These are phyloP conservation scores for Tricholoma matsutake DNA, from an alignment of 768 basidiomycete species.

Conservation along the genomic window DNA sequence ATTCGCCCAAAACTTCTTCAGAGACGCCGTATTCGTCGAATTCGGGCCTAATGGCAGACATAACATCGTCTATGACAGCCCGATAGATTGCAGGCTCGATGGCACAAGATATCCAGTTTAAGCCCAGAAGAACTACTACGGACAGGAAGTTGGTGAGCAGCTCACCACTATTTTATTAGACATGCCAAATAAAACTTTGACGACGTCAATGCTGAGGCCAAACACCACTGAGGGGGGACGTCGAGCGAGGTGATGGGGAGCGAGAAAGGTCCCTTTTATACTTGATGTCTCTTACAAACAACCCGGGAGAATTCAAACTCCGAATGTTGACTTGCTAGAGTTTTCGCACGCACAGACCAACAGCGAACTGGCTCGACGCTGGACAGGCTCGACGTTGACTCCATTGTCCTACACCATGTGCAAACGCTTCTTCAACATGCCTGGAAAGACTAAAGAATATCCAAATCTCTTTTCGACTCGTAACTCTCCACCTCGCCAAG, in stretches of 20 bases:
- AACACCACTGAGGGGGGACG: constrained; percentile 35
- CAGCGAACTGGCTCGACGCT: constrained; percentile 1
- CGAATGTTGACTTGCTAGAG: constrained; percentile 28
- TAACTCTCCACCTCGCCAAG: too few relatives aligned
- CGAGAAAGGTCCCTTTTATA: constrained; percentile 47
- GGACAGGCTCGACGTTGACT: background rate
- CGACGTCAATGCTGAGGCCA: constrained; percentile 29
- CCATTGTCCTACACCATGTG: too few relatives aligned
- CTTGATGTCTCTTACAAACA: constrained; percentile 40
- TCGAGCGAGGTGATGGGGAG: constrained; percentile 39
- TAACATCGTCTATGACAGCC: constrained; percentile 94
- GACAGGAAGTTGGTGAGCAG: constrained; percentile 61
- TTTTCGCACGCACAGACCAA: constrained; percentile 45
- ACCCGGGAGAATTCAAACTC: constrained; percentile 44
- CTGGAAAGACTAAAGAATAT: too few relatives aligned
- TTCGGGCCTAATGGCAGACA: constrained; percentile 80
- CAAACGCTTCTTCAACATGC: too few relatives aligned
- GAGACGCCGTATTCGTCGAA: constrained; percentile 96
- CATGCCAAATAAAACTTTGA: constrained; percentile 47
- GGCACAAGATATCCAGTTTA: constrained; percentile 45
- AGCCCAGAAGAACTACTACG: constrained; percentile 55
- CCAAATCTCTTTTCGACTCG: too few relatives aligned
- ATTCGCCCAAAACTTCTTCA: constrained; percentile 83
- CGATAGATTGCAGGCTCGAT: constrained; percentile 91
- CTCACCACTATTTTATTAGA: constrained; percentile 99